phyloP scores from a whole-genome alignment of 2,329 filamentous ascomycete species.

The Colletotrichum agaves region DNA sequence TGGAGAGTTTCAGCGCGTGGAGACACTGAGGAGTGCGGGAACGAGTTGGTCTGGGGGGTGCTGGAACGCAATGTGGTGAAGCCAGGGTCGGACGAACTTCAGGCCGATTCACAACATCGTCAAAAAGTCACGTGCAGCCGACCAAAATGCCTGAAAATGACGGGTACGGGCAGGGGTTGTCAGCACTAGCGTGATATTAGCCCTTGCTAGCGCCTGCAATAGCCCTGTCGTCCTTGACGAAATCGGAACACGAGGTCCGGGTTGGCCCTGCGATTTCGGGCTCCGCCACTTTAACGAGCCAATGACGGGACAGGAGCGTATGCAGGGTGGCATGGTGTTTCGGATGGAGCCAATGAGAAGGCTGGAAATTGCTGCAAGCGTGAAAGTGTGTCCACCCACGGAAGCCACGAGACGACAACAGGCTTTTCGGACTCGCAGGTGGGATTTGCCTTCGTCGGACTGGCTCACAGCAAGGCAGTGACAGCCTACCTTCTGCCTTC shows the following conservation, averaged over 20 bases:
- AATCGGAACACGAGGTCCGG: slow-evolving; percentile 30
- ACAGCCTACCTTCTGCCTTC: too few relatives aligned
- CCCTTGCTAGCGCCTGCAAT: background rate
- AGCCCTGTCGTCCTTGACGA: slow-evolving; percentile 7
- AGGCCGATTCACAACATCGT: slow-evolving; percentile 35
- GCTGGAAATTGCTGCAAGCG: slow-evolving; percentile 10
- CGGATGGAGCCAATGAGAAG: background rate
- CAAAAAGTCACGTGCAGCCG: slow-evolving; percentile 29
- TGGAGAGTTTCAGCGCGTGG: slow-evolving; percentile 37
- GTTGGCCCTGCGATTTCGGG: slow-evolving; percentile 7
- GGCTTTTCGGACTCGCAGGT: too few relatives aligned
- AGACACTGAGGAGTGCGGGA: slow-evolving; percentile 37
- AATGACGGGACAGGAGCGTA: background rate
- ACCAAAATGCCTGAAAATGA: slow-evolving; percentile 22
- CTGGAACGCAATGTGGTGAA: slow-evolving; percentile 35
- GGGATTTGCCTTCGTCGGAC: too few relatives aligned
- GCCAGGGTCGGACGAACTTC: slow-evolving; percentile 29
- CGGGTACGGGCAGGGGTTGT: slow-evolving; percentile 8
- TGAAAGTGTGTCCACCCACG: slow-evolving; percentile 19
- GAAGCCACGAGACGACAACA: slow-evolving; percentile 32
- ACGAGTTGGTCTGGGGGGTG: slow-evolving; percentile 35
- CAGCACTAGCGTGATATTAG: slow-evolving; percentile 13
- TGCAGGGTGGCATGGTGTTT: slow-evolving; percentile 10
- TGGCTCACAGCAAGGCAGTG: too few relatives aligned
- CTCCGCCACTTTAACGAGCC: slow-evolving; percentile 36